Conservation (phyloP, 2,329 filamentous ascomycete species). For the Amauroascus niger region DNA sequence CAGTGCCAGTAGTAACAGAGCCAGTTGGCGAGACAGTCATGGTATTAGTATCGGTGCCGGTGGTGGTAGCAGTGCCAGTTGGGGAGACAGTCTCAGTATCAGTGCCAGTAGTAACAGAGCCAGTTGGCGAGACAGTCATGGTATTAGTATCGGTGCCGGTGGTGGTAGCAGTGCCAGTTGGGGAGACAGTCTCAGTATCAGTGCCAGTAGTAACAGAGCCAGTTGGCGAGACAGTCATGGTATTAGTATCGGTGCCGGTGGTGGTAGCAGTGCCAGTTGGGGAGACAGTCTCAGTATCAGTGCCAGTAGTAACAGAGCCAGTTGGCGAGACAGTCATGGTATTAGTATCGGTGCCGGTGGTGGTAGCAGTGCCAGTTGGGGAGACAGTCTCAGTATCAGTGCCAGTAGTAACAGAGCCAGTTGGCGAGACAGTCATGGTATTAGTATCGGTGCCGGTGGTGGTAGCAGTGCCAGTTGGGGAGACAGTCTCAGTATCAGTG, state of each 20-base stretch:
- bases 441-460: background rate
- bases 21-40: too few species aligned
- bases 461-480: background rate
- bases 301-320: too few species aligned
- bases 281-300: background rate
- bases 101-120: background rate
- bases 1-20: too few species aligned
- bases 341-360: background rate
- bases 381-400: background rate
- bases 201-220: too few species aligned
- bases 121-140: background rate
- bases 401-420: too few species aligned
- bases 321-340: background rate
- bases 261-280: background rate
- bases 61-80: too few species aligned
- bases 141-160: background rate
- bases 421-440: background rate
- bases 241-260: background rate
- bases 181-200: background rate
- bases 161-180: background rate
- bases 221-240: background rate
- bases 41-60: too few species aligned
- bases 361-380: background rate
- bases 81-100: background rate
- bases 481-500: background rate